A percentile compares a stretch with the other conserved stretches of the same genome.
Conservation (phyloP, 192 early-diverging fungal genomes). For the Phycomyces nitens region DNA sequence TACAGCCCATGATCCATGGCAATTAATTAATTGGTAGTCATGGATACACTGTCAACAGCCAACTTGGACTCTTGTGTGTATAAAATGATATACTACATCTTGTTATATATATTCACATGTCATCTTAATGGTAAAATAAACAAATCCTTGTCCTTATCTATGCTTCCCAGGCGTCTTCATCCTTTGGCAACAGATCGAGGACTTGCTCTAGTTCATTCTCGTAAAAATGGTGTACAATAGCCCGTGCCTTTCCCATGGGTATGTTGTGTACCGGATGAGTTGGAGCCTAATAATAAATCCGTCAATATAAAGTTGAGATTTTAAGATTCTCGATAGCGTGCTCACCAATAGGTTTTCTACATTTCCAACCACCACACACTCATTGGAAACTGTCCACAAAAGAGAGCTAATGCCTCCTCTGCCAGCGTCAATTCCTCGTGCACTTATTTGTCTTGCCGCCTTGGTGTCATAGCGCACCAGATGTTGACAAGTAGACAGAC, state of each 20-base stretch:
- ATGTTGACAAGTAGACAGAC: conserved; percentile 83
- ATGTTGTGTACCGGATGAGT: conserved; percentile 79
- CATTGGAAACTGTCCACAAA: conserved; percentile 34
- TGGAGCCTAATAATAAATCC: conserved; percentile 34
- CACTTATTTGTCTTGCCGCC: conserved; percentile 14
- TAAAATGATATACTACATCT: too few relatives aligned
- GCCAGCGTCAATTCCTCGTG: conserved; percentile 24
- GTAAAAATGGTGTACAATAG: conserved; percentile 48
- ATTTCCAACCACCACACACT: conserved; percentile 43
- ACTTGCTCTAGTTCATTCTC: conserved; percentile 22
- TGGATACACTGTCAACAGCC: too few relatives aligned
- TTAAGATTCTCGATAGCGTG: neutral
- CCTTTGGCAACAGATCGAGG: conserved; percentile 18
- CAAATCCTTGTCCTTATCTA: neutral
- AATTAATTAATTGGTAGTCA: too few relatives aligned
- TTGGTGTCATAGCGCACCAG: conserved; percentile 45
- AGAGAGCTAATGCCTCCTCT: conserved; percentile 38
- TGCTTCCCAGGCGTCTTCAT: conserved; percentile 19
- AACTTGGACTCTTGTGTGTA: too few relatives aligned
- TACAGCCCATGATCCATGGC: too few relatives aligned
- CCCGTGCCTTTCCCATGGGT: conserved; percentile 41
- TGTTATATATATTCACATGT: too few relatives aligned
- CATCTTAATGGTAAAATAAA: too few relatives aligned
- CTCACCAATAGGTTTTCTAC: conserved; percentile 49
- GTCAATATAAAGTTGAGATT: neutral